Conservation (phyloP, 169 alveolate genomes). For the Cryptosporidium bovis region DNA sequence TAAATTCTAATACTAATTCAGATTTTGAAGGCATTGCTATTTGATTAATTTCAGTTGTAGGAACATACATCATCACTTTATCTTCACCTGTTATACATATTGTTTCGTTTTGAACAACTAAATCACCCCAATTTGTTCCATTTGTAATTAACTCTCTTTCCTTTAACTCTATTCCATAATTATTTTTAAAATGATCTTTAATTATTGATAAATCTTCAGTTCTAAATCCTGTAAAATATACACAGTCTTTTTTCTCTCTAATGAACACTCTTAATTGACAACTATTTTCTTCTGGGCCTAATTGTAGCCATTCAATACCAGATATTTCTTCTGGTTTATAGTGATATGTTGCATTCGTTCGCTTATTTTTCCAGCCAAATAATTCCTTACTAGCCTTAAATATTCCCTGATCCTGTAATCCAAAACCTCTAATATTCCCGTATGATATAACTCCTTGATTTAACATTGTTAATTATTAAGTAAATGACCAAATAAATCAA, state of each 20-base stretch:
- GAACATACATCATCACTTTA: slow-evolving; percentile 62
- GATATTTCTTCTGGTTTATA: slow-evolving; percentile 85
- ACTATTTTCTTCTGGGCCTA: slow-evolving; percentile 77
- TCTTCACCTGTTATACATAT: slow-evolving; percentile 49
- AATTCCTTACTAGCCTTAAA: slow-evolving; percentile 90
- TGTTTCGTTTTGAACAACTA: slow-evolving; percentile 78
- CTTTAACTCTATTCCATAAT: slow-evolving; percentile 81
- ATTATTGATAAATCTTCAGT: slow-evolving; percentile 78
- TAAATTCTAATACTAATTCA: slow-evolving; percentile 63
- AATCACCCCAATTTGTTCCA: slow-evolving; percentile 93
- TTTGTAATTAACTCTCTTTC: slow-evolving; percentile 80
- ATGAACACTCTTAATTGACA: slow-evolving; percentile 83
- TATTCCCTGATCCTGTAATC: slow-evolving; percentile 82
- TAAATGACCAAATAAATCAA: no score
- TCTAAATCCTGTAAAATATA: slow-evolving; percentile 69
- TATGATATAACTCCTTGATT: slow-evolving; percentile 41
- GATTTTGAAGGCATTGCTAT: slow-evolving; percentile 75
- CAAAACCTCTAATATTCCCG: slow-evolving; percentile 69
- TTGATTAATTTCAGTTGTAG: slow-evolving; percentile 38
- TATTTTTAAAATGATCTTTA: slow-evolving; percentile 85
- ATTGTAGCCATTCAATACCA: slow-evolving; percentile 83
- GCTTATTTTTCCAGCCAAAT: slow-evolving; percentile 91
- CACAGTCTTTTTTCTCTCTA: slow-evolving; percentile 80
- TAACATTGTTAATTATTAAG: not conserved
- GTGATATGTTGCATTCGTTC: slow-evolving; percentile 89